Evolutionary conservation across 2,329 filamentous ascomycete species (phyloP), one percentile per base, ranked within the genome.

Genomic region (Trichoderma semiorbis): DNA sequence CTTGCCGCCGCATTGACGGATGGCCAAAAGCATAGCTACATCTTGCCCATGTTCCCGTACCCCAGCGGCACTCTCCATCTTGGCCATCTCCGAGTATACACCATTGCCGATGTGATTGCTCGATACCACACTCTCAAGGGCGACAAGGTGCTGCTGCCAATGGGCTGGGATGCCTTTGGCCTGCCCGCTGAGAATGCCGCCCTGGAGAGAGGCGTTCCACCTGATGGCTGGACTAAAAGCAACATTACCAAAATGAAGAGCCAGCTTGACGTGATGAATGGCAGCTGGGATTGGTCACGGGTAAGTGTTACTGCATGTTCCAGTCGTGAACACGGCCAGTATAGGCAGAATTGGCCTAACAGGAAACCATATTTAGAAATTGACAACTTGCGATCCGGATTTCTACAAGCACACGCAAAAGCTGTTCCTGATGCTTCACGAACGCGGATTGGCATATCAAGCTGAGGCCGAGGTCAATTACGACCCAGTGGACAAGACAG

Each of bases 81-180:
- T 73, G 94, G 94, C 16, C 94, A 97, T 80, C 84, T 97, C 50
- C 90, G 94, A 61, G 93, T 97, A 64, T 97, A 97, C 83, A 93
- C 94, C 47, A 96, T 97, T 74, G 93, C 94, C 73, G 94, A 97
- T 83, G 92, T 95, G 11, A 83, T 97, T 67, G 90, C 93, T 16
- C 88, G 94, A 69, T 97, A 91, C 78, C 89, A 91, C 76, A 87
- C 87, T 30, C 90, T 97, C 83, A 89, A 91, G 75, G 94, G 94
- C 18, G 86, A 90, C 75, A 83, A 92, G 70, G 93, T 97, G 36
- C 81, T 97, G 68, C 88, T 97, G 74, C 93, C 94, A n/a, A 97
- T 97, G 87, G 94, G 94, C 12, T 97, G 94, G 94, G 94, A 97
- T 84, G 93, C 93, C 6, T 97, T 97, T 82, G 94, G 94, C 2